Base-by-base conservation (phyloP, 176 grass and related monocot species). In the Pontederia crassipes region DNA sequence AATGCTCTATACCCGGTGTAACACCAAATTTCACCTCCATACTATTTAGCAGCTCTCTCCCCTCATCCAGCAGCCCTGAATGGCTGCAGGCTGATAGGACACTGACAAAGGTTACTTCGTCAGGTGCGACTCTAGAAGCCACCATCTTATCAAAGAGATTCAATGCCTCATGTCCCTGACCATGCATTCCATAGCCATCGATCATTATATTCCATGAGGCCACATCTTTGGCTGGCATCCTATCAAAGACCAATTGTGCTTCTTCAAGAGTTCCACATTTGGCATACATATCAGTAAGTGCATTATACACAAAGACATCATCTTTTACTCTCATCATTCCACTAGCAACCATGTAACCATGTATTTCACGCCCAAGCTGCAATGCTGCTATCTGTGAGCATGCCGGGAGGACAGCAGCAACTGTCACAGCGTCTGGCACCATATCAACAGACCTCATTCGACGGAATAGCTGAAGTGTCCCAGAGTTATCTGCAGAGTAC, bases 171-270 rank as follows among this genome's bases (percentile, higher is more conserved):
- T 12, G 46, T 0, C 82, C 87, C 74, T 13, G 61, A 45, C 87
- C 87, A 54, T 86, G 87, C 12, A 76, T 65, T 35, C 82, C 82
- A 65, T 82, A 82, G 8, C 75, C 87, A 59, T 90, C 73, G 8
- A 90, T 90, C 82, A 85, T 86, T 64, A 90, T 82, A 45, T 90
- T 86, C 87, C 82, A 90, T 13, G 79, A 90, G 47, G 82, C 79
- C 12, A 82, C 61, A 12, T 90, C 82, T 2, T 45, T 55, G 13
- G 32, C 69, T 15, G 17, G 15, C 61, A 62, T 89, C 46, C 72
- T 35, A 20, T 71, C 48, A 68, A 90, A 90, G 20, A 86, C 9
- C n/a, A 15, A 28, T 45, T 66, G 55, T 32, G 87, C 79, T 7
- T 82, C 76, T 58, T 80, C 70, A 64, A 90, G 53, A 2, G 60